Evolutionary conservation across 306 rosid genomes (phyloP), one percentile per base, ranked within the genome.

Genomic region (Alnus rubra): DNA sequence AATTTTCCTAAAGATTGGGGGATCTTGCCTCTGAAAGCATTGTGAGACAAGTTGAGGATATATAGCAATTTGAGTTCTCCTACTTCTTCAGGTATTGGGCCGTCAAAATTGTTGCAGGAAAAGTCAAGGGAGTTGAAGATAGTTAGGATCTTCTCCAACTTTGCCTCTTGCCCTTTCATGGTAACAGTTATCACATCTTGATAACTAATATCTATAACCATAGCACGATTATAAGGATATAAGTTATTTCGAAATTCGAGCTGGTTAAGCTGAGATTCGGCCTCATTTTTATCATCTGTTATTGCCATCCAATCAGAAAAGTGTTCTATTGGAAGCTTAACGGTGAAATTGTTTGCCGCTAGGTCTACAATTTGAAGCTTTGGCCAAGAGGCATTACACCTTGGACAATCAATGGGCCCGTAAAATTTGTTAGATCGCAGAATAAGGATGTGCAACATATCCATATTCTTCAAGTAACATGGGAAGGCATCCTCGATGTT

Each of bases 291-390:
- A 8, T 72, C 75, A 39, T 18, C 53, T 64, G 16, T 63, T 88
- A 91, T 88, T 73, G 87, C 89, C 51, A 74, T 52, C 93, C 89
- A 89, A 0, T n/a, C 71, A 49, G 9, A 74, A 78, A 89, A 69
- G 70, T 15, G 60, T 52, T 3, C 69, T 69, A 48, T 74, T 5
- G 83, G 91, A 53, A 89, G 39, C 12, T 6, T 0, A 0, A 88
- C 89, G 5, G 5, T 81, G 45, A 89, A 89, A 44, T 63, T 68
- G 80, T 89, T 91, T 49, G 13, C 50, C 53, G 92, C 87, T 0
- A 89, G 2, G 65, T 91, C 89, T 35, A 84, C 31, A 63, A 89
- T 88, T 51, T 86, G 91, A 76, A 89, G 90, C 77, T 0, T 82
- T 0, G 7, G 31, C 91, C 91, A 91, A 12, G 64, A 71, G 1